Evolutionary conservation across 768 basidiomycete species (phyloP).

Genomic region (Lactifluus echinatus): DNA sequence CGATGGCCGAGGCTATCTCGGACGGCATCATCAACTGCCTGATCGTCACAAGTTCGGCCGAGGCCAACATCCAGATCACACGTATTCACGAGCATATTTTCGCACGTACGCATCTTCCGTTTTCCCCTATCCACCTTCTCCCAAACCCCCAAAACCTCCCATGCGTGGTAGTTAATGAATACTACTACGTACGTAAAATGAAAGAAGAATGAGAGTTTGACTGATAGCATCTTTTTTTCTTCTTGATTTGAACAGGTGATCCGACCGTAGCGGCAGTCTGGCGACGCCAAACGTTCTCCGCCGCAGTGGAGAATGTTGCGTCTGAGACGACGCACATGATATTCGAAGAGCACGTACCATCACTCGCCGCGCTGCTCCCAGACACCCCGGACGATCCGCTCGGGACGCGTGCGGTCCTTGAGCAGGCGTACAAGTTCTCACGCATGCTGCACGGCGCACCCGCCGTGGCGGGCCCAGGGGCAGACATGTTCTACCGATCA

Average conservation of each 20-base stretch:
- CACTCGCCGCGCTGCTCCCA: constrained; percentile 46
- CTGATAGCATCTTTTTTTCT: neutral
- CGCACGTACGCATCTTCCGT: constrained; percentile 45
- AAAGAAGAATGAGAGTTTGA: neutral
- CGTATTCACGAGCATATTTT: constrained; percentile 87
- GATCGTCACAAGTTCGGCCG: constrained; percentile 76
- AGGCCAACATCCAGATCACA: constrained; percentile 77
- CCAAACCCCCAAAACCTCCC: too few species aligned
- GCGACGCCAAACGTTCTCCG: constrained; percentile 85
- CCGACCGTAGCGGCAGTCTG: constrained; percentile 85
- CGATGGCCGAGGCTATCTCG: constrained; percentile 65
- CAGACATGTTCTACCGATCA: constrained; percentile 75
- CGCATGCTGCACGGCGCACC: constrained; percentile 77
- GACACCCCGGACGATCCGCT: constrained; percentile 24
- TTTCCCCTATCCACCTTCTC: neutral
- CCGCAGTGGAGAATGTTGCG: constrained; percentile 71
- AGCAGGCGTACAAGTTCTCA: constrained; percentile 69
- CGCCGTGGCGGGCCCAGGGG: constrained; percentile 37
- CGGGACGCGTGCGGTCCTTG: constrained; percentile 49
- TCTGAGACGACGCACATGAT: constrained; percentile 61
- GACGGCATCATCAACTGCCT: constrained; percentile 80
- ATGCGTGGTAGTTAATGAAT: too few species aligned
- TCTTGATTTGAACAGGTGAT: constrained; percentile 43
- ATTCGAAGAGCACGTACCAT: constrained; percentile 63
- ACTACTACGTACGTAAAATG: too few species aligned